Conservation (phyloP, 139 green algal genomes). For the Coelastrella sp. region DNA sequence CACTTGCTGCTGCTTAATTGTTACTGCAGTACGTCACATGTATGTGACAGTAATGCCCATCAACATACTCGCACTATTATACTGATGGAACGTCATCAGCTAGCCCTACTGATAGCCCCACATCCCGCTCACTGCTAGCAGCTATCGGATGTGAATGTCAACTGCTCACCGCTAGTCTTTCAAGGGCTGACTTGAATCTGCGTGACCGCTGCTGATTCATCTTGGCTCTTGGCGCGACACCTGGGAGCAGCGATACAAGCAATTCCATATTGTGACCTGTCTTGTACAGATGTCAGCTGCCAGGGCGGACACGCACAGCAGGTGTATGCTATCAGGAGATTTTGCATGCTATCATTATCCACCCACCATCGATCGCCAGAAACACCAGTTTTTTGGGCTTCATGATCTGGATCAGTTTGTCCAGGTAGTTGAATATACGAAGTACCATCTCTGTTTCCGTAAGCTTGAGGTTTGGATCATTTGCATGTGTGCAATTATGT, state of each 20-base stretch:
- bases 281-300: neutral
- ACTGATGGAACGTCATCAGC: no score
- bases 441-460: conserved; percentile 95
- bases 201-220: conserved; percentile 96
- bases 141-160: neutral
- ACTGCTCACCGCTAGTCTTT: conserved; percentile 60
- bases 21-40: neutral
- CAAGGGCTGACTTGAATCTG: conserved; percentile 83
- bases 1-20: neutral
- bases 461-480: conserved; percentile 76
- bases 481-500: conserved; percentile 96
- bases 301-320: neutral
- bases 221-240: conserved; percentile 92
- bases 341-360: neutral
- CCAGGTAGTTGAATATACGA: conserved; percentile 90
- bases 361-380: conserved; percentile 93
- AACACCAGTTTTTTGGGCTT: conserved; percentile 91
- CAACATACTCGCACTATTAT: no score
- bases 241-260: conserved; percentile 52
- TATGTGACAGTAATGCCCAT: neutral
- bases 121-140: neutral
- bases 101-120: no score
- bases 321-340: neutral
- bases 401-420: conserved; percentile 92
- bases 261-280: neutral